Base-by-base conservation (phyloP, 2,329 filamentous ascomycete genomes). In the Fusarium tanahbumbuense region DNA sequence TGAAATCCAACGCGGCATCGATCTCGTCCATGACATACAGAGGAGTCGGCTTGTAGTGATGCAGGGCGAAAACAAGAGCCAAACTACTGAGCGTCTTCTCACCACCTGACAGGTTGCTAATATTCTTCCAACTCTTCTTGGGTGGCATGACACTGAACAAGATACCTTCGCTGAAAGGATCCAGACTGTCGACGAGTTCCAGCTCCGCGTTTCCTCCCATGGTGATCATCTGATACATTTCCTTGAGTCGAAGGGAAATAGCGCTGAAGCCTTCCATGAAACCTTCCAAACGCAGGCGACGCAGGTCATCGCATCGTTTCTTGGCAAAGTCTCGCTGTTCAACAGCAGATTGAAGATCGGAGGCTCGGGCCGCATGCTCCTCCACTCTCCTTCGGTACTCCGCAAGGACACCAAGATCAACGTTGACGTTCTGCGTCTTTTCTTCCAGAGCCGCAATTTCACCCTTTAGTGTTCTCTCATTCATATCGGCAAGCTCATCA, bases 201-300 rank as follows among this genome's bases (percentile, higher is more conserved):
- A 99, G 88, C 82, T 99, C 96, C 1, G 96, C 96, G 76, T 99
- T 99, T 59, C 96, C 96, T 67, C 96, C 96, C 94, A 99, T 98
- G 23, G 96, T 99, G 79, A 99, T 99, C 94, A 99, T 98, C 79
- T 99, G 96, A 83, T 99, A 99, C 96, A 99, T 99, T 78, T 99
- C 96, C 84, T 99, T 99, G 47, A 99, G 86, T 1, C 95, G 92
- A 25, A 98, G 86, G 2, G 95, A 98, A 80, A 99, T 99, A 68
- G 89, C 92, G 76, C 91, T 92, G 83, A 99, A 98, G 41, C 97
- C 96, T 78, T 97, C 93, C 94, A 98, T 98, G 87, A 99, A 99
- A 37, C 96, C 95, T 75, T 98, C 95, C 10, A 98, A 86, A 30
- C 96, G 93, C 52, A 97, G 85, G 16, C 93, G 92, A 15, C 96